Conservation (phyloP, 306 rosid species). For the Quercus glauca region DNA sequence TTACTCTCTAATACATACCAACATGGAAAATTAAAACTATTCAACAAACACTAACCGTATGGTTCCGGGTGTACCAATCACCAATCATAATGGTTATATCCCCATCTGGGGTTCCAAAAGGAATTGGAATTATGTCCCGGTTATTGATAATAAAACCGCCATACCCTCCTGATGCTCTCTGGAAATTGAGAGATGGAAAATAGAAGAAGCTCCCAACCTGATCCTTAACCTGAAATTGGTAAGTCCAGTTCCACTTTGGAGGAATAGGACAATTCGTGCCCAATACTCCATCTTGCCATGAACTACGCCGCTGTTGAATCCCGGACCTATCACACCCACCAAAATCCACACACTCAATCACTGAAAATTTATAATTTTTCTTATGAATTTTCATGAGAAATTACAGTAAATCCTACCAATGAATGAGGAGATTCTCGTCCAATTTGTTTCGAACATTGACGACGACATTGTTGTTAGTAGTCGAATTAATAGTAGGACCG, state of each 20-base stretch:
- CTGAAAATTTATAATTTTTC: background rate
- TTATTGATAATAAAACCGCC: constrained; percentile 77
- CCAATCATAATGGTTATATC: constrained; percentile 74
- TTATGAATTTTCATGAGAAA: constrained; percentile 6
- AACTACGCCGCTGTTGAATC: constrained; percentile 78
- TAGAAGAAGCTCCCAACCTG: constrained; percentile 95
- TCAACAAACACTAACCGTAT: constrained; percentile 64
- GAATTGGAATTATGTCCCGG: constrained; percentile 64
- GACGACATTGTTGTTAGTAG: constrained; percentile 83
- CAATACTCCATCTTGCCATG: constrained; percentile 93
- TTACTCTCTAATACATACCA: background rate
- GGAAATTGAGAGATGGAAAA: constrained; percentile 83
- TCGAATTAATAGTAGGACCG: constrained; percentile 79
- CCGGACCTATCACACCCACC: constrained; percentile 68
- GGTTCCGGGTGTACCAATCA: constrained; percentile 88
- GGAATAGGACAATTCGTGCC: constrained; percentile 98
- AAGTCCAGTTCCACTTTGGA: constrained; percentile 99
- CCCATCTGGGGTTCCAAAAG: constrained; percentile 76
- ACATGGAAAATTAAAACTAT: background rate
- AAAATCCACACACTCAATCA: constrained; percentile 17
- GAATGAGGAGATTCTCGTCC: constrained; percentile 82
- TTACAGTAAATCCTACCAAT: constrained; percentile 51
- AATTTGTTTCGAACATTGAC: constrained; percentile 86
- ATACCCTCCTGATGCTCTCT: constrained; percentile 94
- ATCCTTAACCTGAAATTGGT: constrained; percentile 91